Evolutionary conservation across 2,329 filamentous ascomycete species (phyloP).

Genomic region (Didymella sp.): DNA sequence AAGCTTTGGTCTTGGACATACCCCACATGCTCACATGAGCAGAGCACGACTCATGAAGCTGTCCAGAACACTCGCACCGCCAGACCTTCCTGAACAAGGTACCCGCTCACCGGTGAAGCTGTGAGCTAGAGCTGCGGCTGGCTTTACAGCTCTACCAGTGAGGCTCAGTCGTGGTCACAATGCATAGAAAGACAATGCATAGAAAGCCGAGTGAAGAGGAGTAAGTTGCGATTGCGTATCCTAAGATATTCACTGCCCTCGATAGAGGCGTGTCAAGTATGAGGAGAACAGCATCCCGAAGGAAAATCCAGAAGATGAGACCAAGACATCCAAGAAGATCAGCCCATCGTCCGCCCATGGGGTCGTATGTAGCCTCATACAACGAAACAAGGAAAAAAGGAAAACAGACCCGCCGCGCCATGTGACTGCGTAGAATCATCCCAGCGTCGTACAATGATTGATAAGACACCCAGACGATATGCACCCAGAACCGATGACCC

Average conservation of each 20-base stretch:
- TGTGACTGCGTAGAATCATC: slow-evolving; percentile 49
- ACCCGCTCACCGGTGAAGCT: neutral
- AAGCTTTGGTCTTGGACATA: neutral
- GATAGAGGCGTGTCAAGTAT: slow-evolving; percentile 45
- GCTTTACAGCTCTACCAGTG: neutral
- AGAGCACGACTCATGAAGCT: slow-evolving; percentile 2
- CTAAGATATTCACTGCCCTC: slow-evolving; percentile 48
- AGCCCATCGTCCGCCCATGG: slow-evolving; percentile 27
- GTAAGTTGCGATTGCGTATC: slow-evolving; percentile 46
- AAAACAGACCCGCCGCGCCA: slow-evolving; percentile 37
- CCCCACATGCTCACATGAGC: slow-evolving; percentile 16
- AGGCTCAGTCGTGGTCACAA: neutral
- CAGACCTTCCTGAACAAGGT: slow-evolving; percentile 5
- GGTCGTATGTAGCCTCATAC: slow-evolving; percentile 44
- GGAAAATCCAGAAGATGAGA: slow-evolving; percentile 29
- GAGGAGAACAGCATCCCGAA: slow-evolving; percentile 33
- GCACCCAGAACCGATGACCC: slow-evolving; percentile 44
- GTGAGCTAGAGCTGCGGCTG: neutral
- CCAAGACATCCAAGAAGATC: slow-evolving; percentile 43
- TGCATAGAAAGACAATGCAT: neutral
- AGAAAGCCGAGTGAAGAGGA: slow-evolving; percentile 15
- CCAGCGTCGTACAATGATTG: slow-evolving; percentile 51
- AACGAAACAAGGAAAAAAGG: slow-evolving; percentile 34
- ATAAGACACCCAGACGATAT: slow-evolving; percentile 44
- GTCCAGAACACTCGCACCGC: slow-evolving; percentile 5